These are phyloP conservation scores for Rickenella mellea DNA, from an alignment of 768 basidiomycete genomes.

Conservation along the genomic window DNA sequence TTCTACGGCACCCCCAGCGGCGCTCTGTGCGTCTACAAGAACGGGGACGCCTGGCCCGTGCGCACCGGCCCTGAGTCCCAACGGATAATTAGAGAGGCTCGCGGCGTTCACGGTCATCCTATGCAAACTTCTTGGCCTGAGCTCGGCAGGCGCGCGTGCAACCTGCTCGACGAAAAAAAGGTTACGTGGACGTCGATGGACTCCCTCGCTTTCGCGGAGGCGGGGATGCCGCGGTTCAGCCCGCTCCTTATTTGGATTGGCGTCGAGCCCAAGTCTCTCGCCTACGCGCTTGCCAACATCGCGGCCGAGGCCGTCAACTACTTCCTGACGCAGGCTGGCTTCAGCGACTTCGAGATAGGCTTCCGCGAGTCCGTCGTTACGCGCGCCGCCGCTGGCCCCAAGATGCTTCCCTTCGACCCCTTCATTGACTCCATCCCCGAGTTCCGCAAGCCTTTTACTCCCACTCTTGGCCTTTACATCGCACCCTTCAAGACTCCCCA, in stretches of 20 bases:
- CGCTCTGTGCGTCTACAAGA: conserved; percentile 7
- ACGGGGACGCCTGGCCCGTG: conserved; percentile 4
- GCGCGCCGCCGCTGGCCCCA: conserved; percentile 17
- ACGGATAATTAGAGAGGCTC: neutral
- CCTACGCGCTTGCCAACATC: conserved; percentile 12
- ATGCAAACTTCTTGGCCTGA: conserved; percentile 18
- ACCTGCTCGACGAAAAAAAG: conserved; percentile 5
- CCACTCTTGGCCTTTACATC: conserved; percentile 26
- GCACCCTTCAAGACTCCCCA: conserved; percentile 20
- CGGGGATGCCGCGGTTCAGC: conserved; percentile 13
- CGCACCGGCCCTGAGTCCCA: conserved; percentile 2
- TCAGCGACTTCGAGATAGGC: conserved; percentile 16
- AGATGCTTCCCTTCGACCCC: conserved; percentile 19
- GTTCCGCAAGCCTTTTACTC: conserved; percentile 23
- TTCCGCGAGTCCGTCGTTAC: conserved; percentile 17
- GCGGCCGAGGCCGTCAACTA: conserved; percentile 11
- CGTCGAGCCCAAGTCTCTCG: conserved; percentile 16
- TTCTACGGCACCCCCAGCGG: conserved; percentile 5
- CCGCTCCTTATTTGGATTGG: conserved; percentile 16
- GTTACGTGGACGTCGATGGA: conserved; percentile 13
- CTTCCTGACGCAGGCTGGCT: conserved; percentile 11
- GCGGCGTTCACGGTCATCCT: conserved; percentile 17
- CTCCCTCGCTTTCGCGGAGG: conserved; percentile 13
- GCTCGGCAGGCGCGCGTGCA: conserved; percentile 13
- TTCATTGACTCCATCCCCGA: conserved; percentile 16